phyloP scores from a whole-genome alignment of 768 basidiomycete genomes.

The Tulasnella sp. region DNA sequence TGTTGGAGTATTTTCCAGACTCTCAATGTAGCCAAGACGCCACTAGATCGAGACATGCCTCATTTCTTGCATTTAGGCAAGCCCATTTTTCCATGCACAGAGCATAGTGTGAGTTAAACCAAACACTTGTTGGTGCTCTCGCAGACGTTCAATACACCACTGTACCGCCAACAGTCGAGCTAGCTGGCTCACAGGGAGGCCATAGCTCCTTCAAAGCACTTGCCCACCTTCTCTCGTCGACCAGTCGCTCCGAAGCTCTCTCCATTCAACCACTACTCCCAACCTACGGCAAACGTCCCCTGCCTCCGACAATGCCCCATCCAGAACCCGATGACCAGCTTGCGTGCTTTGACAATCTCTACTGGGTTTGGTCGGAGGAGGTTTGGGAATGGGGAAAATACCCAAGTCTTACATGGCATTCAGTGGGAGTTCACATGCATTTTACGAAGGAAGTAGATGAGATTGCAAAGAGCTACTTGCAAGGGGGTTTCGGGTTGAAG shows the following conservation, averaged over 20 bases:
- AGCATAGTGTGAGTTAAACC: not conserved
- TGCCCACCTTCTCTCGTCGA: not conserved
- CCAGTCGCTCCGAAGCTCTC: conserved; percentile 9
- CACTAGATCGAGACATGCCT: not conserved
- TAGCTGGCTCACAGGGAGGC: not conserved
- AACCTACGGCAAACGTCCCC: not conserved
- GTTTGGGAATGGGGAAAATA: conserved; percentile 32
- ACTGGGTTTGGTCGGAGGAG: conserved; percentile 19
- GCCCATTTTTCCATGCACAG: not conserved
- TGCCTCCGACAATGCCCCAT: not conserved
- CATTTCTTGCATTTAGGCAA: not conserved
- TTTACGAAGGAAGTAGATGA: not conserved
- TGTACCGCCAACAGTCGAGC: not conserved
- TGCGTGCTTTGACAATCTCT: conserved; percentile 32
- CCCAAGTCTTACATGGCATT: conserved; percentile 31
- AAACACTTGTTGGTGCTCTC: not conserved
- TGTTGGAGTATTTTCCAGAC: conserved; percentile 7
- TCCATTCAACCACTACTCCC: not conserved
- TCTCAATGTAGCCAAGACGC: not conserved
- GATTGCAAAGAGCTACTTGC: not conserved
- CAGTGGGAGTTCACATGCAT: conserved; percentile 21
- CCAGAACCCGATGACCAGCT: conserved; percentile 33
- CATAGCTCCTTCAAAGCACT: not conserved
- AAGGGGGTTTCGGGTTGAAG: not conserved
- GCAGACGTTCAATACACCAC: not conserved